These are phyloP conservation scores for bread wheat (Triticum aestivum) DNA, from an alignment of 176 grass and related monocot species.

Conservation along the genomic window DNA sequence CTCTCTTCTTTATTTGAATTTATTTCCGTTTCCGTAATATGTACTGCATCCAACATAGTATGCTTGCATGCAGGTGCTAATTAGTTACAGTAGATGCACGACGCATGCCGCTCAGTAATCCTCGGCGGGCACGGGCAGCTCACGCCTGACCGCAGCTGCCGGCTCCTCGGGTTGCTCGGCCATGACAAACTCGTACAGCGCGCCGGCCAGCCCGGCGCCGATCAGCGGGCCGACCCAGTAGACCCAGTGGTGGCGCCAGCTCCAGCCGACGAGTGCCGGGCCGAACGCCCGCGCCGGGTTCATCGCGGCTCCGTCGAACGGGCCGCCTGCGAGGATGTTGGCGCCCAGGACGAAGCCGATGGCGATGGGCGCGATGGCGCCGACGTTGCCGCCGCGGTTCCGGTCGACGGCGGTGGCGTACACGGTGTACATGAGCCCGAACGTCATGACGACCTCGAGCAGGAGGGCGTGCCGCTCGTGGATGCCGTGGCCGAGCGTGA, in stretches of 20 bases:
- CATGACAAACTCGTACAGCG: constrained; percentile 67
- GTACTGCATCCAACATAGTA: not conserved
- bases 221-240: constrained; percentile 85
- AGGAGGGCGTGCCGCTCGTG: constrained; percentile 65
- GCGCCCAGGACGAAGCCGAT: constrained; percentile 77
- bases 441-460: constrained; percentile 79
- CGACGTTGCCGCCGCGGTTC: not conserved
- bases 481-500: constrained; percentile 47
- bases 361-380: constrained; percentile 59
- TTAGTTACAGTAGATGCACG: not conserved
- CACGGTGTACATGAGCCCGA: constrained; percentile 72
- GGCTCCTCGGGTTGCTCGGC: constrained; percentile 37
- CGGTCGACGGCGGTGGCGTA: constrained; percentile 72
- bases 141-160: not conserved
- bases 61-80: not conserved
- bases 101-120: constrained; percentile 34
- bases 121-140: not conserved
- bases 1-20: not conserved
- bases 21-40: not conserved
- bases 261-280: constrained; percentile 75
- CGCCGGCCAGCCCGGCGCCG: constrained; percentile 53
- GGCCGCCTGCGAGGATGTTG: constrained; percentile 70
- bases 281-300: constrained; percentile 83
- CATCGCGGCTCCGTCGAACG: constrained; percentile 91
- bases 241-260: constrained; percentile 80